A percentile compares a stretch with the other conserved stretches of the same genome.
Evolutionary conservation across 768 basidiomycete species (phyloP).

Genomic region (Cubamyces sp.): DNA sequence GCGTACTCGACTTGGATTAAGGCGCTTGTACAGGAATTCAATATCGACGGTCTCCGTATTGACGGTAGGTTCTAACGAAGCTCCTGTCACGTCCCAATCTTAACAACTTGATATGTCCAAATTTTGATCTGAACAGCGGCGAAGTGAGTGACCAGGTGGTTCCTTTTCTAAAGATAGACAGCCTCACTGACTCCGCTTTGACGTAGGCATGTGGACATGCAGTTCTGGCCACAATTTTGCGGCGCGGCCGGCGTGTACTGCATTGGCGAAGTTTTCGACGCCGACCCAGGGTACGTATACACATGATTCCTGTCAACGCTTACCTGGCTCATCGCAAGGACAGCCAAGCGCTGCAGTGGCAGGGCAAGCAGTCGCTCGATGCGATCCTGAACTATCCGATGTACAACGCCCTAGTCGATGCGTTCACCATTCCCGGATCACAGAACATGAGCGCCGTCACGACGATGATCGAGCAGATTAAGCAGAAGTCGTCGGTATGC

Average conservation of each 20-base stretch:
- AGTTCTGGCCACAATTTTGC: slow-evolving; percentile 81
- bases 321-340: not conserved
- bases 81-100: not conserved
- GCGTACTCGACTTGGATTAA: slow-evolving; percentile 73
- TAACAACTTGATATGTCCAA: not conserved
- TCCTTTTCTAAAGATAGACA: slow-evolving; percentile 6
- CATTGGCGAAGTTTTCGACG: slow-evolving; percentile 78
- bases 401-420: slow-evolving; percentile 63
- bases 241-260: slow-evolving; percentile 81
- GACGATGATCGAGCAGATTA: slow-evolving; percentile 54
- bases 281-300: slow-evolving; percentile 49
- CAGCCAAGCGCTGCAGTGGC: slow-evolving; percentile 60
- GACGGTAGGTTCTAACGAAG: slow-evolving; percentile 50
- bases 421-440: slow-evolving; percentile 73
- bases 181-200: slow-evolving; percentile 7
- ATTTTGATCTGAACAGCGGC: slow-evolving; percentile 31
- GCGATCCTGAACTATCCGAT: slow-evolving; percentile 75
- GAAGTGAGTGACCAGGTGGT: slow-evolving; percentile 33
- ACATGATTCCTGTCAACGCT: not conserved
- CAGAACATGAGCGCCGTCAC: slow-evolving; percentile 62
- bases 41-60: slow-evolving; percentile 86
- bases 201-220: slow-evolving; percentile 63
- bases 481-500: slow-evolving; percentile 52
- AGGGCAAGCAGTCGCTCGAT: slow-evolving; percentile 64
- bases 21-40: slow-evolving; percentile 67